Evolutionary conservation across 495 filamentous ascomycete species (phyloP), one percentile per base, ranked within the genome.

Genomic region (Penicillium ucsense): DNA sequence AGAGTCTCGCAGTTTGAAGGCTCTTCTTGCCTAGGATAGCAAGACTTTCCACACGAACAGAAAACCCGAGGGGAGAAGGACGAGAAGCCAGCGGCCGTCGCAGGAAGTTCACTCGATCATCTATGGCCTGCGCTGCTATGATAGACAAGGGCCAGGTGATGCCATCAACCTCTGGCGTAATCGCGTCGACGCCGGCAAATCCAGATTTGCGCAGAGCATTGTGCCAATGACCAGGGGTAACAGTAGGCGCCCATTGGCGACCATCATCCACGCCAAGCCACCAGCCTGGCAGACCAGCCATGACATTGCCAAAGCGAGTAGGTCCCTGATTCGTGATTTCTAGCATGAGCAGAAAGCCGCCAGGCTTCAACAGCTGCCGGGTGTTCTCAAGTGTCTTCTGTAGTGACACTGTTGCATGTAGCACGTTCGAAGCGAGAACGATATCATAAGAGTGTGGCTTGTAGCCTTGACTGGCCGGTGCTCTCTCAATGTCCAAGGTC

Each of bases 301-400:
- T 5, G 8, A 37, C 38, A 7, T 3, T 12, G 7, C 12, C 28
- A 8, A 35, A 35, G 10, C 12, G 4, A 34, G 31, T 9, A 36
- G 11, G 20, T 20, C 20, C 10, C 33, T 36, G 28, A 3, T 35
- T 37, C 33, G 6, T 29, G 5, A 12, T 30, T 30, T 37, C 43
- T 5, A 45, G 42, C 32, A 32, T 4, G 6, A 47, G 12, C 5
- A 47, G 11, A 36, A 66, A 67, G 8, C 77, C 77, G 11, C 74
- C 77, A 5, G 77, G 75, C 47, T 67, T 72, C 12, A 81, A 46
- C 0, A 81, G 61, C 8, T 6, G n/a, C 2, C 49, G 38, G 2
- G 11, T 11, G 10, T 51, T 37, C 12, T 36, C 10, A 10, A 51
- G n/a, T 3, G 54, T 60, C 1, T 38, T 47, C 1, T 59, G 39